Base-by-base conservation (phyloP, 768 basidiomycete species). In the Lactarius sanguifluus region DNA sequence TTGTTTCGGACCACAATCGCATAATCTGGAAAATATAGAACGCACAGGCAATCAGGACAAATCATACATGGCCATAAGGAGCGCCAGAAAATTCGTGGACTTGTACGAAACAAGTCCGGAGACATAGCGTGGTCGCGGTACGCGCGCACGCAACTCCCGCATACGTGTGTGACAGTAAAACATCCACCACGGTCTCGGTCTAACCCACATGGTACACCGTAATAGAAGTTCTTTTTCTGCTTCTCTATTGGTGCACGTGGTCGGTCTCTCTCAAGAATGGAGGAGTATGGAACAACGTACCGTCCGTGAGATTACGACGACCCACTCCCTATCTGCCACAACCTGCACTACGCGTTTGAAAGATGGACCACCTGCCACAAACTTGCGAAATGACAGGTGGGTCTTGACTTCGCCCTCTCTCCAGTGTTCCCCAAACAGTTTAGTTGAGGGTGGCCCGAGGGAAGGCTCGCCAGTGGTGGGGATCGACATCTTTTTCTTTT, bases 251-350 rank as follows among this genome's bases (percentile, higher is more conserved):
- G 9, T 9, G 18, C 25, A 38, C 12, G 15, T 23, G 9, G 34
- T 40, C 16, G 56, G 45, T 16, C 10, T 32, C 20, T 28, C 30
- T 41, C 32, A 32, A 32, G 32, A 2, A 65, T 50, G n/a, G 57
- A 65, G 5, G 18, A 32, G 9, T 18, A 47, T 47, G 4, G 34
- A 38, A 47, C 10, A 45, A 40, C 64, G 55, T 40, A 65, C 65
- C 60, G 15, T 57, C 15, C 38, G 25, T 32, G 55, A 57, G 10
- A 66, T 57, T 38, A 47, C 59, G 18, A 66, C 16, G 9, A 66
- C n/a, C 65, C 65, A 66, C 36, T 66, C 65, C 45, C 65, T 62
- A 41, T 66, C 65, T 6, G 60, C 65, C 5, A 66, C 34, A 23
- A 66, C 20, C 12, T 47, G 47, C 12, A 13, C 56, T 13, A 32